Percentiles rank a stretch among this genome's conserved stretches.
These are phyloP conservation scores for Juncus effusus DNA, from an alignment of 176 grass and related monocot species.

Conservation along the genomic window DNA sequence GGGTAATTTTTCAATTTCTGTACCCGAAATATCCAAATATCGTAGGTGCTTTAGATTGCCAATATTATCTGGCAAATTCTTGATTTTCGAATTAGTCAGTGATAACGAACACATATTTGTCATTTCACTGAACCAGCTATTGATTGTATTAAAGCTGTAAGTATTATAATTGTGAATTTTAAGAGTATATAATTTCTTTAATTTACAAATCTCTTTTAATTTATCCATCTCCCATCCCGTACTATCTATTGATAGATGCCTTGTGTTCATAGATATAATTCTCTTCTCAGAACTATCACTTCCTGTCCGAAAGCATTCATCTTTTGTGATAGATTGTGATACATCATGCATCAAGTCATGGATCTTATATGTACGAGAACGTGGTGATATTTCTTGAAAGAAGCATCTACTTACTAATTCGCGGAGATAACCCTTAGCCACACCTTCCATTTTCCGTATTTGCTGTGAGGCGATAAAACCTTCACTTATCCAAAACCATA, in stretches of 20 bases:
- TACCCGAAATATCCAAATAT: constrained; percentile 13
- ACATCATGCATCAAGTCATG: constrained; percentile 48
- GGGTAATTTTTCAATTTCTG: constrained; percentile 13
- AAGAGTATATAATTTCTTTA: constrained; percentile 6
- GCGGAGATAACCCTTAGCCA: constrained; percentile 1
- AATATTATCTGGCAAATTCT: constrained; percentile 11
- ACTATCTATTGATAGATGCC: neutral
- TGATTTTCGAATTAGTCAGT: neutral
- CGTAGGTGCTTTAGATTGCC: constrained; percentile 14
- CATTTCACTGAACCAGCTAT: no score
- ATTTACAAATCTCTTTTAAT: neutral
- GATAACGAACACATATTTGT: constrained; percentile 11
- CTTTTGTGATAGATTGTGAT: constrained; percentile 19
- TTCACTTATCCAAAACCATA: constrained; percentile 7
- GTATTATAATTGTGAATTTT: neutral
- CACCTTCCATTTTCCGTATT: neutral
- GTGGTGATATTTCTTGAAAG: neutral
- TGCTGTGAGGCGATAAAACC: neutral
- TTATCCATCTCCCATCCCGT: neutral
- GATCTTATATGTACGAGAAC: no score
- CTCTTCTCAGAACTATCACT: neutral
- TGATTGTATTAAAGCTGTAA: neutral
- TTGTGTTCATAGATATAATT: neutral
- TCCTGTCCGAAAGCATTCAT: constrained; percentile 11
- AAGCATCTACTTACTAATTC: constrained; percentile 13